These are phyloP conservation scores for Myriosclerotinia duriaeana DNA, from an alignment of 2,329 filamentous ascomycete genomes.

Conservation along the genomic window DNA sequence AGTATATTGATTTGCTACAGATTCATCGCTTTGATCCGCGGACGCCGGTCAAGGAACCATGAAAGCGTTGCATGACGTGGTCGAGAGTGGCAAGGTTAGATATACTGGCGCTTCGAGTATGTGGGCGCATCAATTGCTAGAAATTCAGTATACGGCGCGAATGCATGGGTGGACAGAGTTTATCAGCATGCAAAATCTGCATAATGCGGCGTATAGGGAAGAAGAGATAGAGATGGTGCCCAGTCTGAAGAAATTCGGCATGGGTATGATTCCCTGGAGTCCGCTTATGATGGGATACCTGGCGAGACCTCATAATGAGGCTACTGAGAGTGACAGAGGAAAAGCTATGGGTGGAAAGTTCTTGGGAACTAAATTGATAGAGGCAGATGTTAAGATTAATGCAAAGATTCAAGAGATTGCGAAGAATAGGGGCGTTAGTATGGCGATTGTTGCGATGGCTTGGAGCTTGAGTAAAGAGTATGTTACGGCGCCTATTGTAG, in stretches of 20 bases:
- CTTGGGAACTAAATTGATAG: conserved; percentile 25
- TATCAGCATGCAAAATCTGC: conserved; percentile 58
- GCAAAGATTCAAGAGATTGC: conserved; percentile 44
- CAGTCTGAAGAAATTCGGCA: conserved; percentile 34
- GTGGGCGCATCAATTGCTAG: conserved; percentile 29
- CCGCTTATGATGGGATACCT: conserved; percentile 41
- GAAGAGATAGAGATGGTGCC: conserved; percentile 48
- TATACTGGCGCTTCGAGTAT: conserved; percentile 49
- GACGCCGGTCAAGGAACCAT: conserved; percentile 58
- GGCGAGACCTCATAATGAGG: conserved; percentile 27
- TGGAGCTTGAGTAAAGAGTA: conserved; percentile 49
- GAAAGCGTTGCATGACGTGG: conserved; percentile 58
- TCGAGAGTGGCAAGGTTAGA: conserved; percentile 56
- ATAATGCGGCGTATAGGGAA: conserved; percentile 60
- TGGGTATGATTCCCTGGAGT: conserved; percentile 44
- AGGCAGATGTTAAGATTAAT: conserved; percentile 36
- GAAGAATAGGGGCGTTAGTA: conserved; percentile 55
- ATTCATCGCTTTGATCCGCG: conserved; percentile 57
- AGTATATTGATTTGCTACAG: conserved; percentile 52
- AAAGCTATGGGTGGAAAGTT: conserved; percentile 26
- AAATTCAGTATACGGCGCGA: conserved; percentile 45
- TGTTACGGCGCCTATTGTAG: conserved; percentile 51
- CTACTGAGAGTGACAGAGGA: conserved; percentile 28
- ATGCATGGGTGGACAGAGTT: conserved; percentile 59
- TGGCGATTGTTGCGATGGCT: conserved; percentile 59